Evolutionary conservation across 768 basidiomycete species (phyloP).

Genomic region (Termitomyces sp.): DNA sequence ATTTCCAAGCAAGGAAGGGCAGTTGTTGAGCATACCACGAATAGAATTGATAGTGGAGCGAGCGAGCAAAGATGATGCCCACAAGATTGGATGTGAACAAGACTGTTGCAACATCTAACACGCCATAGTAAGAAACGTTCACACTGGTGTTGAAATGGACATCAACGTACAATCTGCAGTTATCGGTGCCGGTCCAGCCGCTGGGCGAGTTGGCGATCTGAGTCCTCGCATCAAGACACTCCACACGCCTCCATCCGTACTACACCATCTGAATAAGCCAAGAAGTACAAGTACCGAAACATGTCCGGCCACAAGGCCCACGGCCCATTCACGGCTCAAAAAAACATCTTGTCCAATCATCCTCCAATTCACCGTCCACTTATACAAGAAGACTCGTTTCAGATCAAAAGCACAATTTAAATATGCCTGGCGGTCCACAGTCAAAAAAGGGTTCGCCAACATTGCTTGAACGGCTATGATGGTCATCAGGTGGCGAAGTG

Average conservation of each 20-base stretch:
- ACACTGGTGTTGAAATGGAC: neutral
- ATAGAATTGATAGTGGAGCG: constrained; percentile 97
- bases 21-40: constrained; percentile 94
- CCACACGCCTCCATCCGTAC: constrained; percentile 60
- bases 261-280: constrained; percentile 74
- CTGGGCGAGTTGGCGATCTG: constrained; percentile 42
- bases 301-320: constrained; percentile 63
- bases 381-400: constrained; percentile 82
- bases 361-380: constrained; percentile 99
- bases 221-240: constrained; percentile 51
- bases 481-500: constrained; percentile 44
- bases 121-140: constrained; percentile 9
- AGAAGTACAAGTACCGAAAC: constrained; percentile 53
- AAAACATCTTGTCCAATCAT: constrained; percentile 78
- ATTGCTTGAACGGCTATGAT: constrained; percentile 48
- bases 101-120: constrained; percentile 67
- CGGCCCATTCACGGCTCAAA: constrained; percentile 56
- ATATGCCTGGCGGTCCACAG: constrained; percentile 57
- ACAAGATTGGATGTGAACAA: constrained; percentile 90
- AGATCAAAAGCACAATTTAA: constrained; percentile 79
- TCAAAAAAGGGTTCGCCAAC: constrained; percentile 69
- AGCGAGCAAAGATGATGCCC: constrained; percentile 88
- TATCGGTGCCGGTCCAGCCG: constrained; percentile 40
- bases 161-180: constrained; percentile 58
- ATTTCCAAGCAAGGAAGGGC: constrained; percentile 77